Conservation (phyloP, 2,329 filamentous ascomycete genomes). For the Bretziella fagacearum region DNA sequence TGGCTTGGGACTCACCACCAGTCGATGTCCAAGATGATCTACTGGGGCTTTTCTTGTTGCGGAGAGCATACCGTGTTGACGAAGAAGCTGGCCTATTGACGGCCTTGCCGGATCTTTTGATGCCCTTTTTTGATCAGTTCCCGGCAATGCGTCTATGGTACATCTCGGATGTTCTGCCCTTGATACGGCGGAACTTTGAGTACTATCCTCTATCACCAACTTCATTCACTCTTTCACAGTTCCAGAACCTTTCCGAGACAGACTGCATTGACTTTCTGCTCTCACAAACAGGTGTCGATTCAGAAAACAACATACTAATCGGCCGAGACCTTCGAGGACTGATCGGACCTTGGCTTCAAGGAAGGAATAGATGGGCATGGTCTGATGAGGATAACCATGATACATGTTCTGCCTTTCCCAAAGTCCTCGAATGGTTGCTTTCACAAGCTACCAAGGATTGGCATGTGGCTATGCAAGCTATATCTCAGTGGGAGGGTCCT, state of each 20-base stretch:
- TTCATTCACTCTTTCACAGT: constrained; percentile 40
- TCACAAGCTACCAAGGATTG: constrained; percentile 42
- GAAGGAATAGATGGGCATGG: constrained; percentile 7
- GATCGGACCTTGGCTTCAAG: constrained; percentile 56
- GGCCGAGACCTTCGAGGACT: constrained; percentile 51
- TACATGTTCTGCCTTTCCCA: constrained; percentile 47
- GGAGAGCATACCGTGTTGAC: constrained; percentile 52
- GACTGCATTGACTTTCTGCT: constrained; percentile 45
- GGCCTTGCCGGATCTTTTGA: constrained; percentile 49
- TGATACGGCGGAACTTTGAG: constrained; percentile 51
- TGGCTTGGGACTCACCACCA: constrained; percentile 33
- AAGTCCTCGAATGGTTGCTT: constrained; percentile 50
- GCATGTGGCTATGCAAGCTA: constrained; percentile 40
- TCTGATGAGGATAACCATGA: constrained; percentile 19
- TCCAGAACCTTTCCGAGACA: constrained; percentile 42
- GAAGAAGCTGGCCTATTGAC: constrained; percentile 52
- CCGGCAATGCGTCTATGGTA: constrained; percentile 49
- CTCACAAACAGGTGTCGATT: constrained; percentile 31
- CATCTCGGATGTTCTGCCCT: constrained; percentile 49
- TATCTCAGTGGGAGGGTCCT: constrained; percentile 60
- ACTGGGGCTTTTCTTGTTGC: constrained; percentile 47
- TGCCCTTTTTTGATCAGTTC: constrained; percentile 48
- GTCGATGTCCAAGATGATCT: constrained; percentile 34
- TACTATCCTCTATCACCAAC: constrained; percentile 42
- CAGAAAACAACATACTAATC: constrained; percentile 27